These are phyloP conservation scores for Apiotrichum mycotoxinovorans DNA, from an alignment of 1,284 basidiomycete genomes.

Conservation along the genomic window DNA sequence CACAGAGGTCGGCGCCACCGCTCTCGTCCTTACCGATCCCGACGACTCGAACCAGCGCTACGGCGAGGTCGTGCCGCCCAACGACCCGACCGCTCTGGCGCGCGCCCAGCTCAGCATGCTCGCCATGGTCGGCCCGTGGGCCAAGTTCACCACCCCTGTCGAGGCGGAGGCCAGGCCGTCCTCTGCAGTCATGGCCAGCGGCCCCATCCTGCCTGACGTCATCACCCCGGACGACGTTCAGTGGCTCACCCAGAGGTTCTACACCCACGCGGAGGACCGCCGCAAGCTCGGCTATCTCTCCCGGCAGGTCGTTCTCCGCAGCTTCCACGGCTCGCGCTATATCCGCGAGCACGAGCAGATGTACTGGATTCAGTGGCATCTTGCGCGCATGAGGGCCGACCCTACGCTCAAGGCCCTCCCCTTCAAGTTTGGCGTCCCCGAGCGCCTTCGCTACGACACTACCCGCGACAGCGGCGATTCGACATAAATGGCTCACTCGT, in stretches of 20 bases:
- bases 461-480: no score
- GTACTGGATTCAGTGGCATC: slow-evolving; percentile 18
- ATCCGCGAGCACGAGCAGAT: slow-evolving; percentile 20
- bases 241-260: slow-evolving; percentile 13
- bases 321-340: slow-evolving; percentile 13
- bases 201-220: slow-evolving; percentile 5
- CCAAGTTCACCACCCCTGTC: slow-evolving; percentile 8
- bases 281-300: slow-evolving; percentile 14
- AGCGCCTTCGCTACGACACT: neutral
- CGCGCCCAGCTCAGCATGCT: slow-evolving; percentile 16
- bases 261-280: slow-evolving; percentile 9
- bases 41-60: slow-evolving; percentile 5
- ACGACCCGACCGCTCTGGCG: slow-evolving; percentile 9
- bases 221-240: slow-evolving; percentile 10
- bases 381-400: slow-evolving; percentile 10
- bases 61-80: slow-evolving; percentile 14
- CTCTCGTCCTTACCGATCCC: slow-evolving; percentile 15
- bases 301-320: slow-evolving; percentile 9
- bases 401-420: slow-evolving; percentile 6
- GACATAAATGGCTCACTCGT: no score
- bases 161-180: no score
- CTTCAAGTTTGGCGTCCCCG: slow-evolving; percentile 3
- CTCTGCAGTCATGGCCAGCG: no score
- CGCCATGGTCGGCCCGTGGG: slow-evolving; percentile 11
- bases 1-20: slow-evolving; percentile 17